phyloP scores from a whole-genome alignment of 2,329 filamentous ascomycete species.

The Emericellopsis atlantica region DNA sequence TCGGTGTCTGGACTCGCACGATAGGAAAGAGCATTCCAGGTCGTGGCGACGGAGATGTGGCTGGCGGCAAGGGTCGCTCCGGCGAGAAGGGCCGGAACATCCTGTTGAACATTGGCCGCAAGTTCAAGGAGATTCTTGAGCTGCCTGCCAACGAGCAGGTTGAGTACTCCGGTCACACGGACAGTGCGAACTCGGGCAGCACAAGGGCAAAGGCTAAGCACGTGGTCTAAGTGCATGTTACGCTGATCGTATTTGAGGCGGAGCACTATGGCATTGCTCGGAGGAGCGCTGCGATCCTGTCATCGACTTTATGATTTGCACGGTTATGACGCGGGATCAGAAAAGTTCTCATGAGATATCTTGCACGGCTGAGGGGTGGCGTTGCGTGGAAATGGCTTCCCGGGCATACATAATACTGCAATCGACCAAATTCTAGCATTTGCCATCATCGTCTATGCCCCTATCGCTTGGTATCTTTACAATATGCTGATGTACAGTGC shows the following conservation, averaged over 20 bases:
- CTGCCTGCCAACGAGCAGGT: slow-evolving; percentile 65
- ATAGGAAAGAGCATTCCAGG: slow-evolving; percentile 73
- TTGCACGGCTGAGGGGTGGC: neutral
- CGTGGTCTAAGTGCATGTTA: slow-evolving; percentile 45
- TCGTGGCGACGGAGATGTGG: slow-evolving; percentile 59
- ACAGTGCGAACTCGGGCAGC: slow-evolving; percentile 84
- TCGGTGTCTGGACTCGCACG: slow-evolving; percentile 94
- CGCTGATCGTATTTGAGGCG: neutral
- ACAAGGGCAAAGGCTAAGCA: slow-evolving; percentile 94
- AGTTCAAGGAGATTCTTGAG: slow-evolving; percentile 87
- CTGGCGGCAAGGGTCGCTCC: slow-evolving; percentile 66
- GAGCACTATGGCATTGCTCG: neutral
- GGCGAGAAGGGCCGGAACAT: slow-evolving; percentile 76
- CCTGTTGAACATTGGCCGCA: slow-evolving; percentile 69
- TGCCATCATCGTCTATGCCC: neutral
- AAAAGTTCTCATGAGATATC: neutral
- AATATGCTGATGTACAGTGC: slow-evolving; percentile 1
- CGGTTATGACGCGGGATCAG: too few relatives aligned
- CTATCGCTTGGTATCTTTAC: neutral
- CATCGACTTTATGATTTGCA: too few relatives aligned
- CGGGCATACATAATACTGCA: too few relatives aligned
- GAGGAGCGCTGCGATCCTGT: too few relatives aligned
- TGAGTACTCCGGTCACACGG: slow-evolving; percentile 95
- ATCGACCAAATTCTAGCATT: neutral
- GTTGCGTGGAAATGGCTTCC: too few relatives aligned